phyloP scores from a whole-genome alignment of 306 rosid species.

The Coriaria nepalensis region DNA sequence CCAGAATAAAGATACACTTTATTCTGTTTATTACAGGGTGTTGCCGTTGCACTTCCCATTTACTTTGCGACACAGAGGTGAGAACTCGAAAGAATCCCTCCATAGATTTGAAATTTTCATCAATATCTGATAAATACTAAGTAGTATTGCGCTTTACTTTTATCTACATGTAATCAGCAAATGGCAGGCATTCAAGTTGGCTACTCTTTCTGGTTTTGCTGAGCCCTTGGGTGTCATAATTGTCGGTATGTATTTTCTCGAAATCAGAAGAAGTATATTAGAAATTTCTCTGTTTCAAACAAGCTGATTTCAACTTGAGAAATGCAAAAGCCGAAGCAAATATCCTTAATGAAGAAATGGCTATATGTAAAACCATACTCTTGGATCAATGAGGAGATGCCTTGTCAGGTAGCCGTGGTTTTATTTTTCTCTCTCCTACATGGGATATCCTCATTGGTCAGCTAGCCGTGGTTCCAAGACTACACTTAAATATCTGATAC shows the following conservation, averaged over 20 bases:
- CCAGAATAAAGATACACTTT: neutral
- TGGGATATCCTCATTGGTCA: no score
- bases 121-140: neutral
- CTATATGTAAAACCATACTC: no score
- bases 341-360: no score
- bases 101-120: constrained; percentile 3
- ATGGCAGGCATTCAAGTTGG: constrained; percentile 98
- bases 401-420: no score
- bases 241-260: constrained; percentile 49
- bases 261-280: no score
- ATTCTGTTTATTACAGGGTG: constrained; percentile 40
- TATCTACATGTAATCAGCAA: constrained; percentile 36
- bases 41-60: constrained; percentile 95
- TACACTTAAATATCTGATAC: no score
- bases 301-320: no score
- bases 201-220: constrained; percentile 93
- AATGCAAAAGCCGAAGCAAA: no score
- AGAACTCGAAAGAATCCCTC: constrained; percentile 22
- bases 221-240: constrained; percentile 90
- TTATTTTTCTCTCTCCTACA: no score
- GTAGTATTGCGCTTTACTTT: constrained; percentile 2
- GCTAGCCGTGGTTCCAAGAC: no score
- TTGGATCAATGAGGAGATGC: no score
- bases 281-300: no score
- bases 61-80: constrained; percentile 92